Percentiles rank a stretch among this genome's conserved stretches.
Conservation (phyloP, 2,329 filamentous ascomycete species). For the Aureobasidium sp. region DNA sequence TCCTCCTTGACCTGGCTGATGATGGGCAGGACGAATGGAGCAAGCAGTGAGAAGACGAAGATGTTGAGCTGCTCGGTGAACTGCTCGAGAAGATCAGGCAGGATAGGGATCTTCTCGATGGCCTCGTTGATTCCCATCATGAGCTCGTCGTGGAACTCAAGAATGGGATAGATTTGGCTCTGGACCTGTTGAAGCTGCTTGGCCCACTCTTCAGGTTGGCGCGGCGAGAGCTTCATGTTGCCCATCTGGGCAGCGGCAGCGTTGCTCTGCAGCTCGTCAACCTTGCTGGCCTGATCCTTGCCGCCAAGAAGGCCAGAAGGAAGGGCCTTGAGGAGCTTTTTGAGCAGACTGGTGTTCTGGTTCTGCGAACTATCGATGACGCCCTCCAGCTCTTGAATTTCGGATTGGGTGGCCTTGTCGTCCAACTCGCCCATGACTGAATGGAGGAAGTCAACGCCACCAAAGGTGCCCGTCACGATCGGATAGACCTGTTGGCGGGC, state of each 20-base stretch:
- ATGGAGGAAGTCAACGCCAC: slow-evolving; percentile 46
- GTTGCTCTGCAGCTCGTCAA: slow-evolving; percentile 73
- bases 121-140: slow-evolving; percentile 71
- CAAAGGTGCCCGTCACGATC: slow-evolving; percentile 50
- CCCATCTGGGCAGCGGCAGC: slow-evolving; percentile 57
- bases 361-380: slow-evolving; percentile 59
- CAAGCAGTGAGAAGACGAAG: slow-evolving; percentile 87
- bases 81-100: slow-evolving; percentile 80
- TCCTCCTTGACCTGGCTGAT: slow-evolving; percentile 82
- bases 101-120: slow-evolving; percentile 76
- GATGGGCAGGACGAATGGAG: slow-evolving; percentile 79
- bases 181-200: slow-evolving; percentile 66
- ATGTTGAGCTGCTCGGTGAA: slow-evolving; percentile 79
- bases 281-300: slow-evolving; percentile 65
- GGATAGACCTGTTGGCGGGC: slow-evolving; percentile 41
- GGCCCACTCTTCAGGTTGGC: slow-evolving; percentile 78
- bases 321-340: slow-evolving; percentile 73
- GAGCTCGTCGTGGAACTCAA: slow-evolving; percentile 85
- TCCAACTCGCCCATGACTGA: slow-evolving; percentile 45
- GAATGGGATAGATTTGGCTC: slow-evolving; percentile 76
- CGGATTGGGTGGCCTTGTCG: slow-evolving; percentile 43
- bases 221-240: slow-evolving; percentile 60
- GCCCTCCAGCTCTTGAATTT: slow-evolving; percentile 60
- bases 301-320: slow-evolving; percentile 73
- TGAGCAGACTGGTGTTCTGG: slow-evolving; percentile 65